These are phyloP conservation scores for Lunasporangiospora selenospora DNA, from an alignment of 192 early-diverging fungal species.

Conservation along the genomic window DNA sequence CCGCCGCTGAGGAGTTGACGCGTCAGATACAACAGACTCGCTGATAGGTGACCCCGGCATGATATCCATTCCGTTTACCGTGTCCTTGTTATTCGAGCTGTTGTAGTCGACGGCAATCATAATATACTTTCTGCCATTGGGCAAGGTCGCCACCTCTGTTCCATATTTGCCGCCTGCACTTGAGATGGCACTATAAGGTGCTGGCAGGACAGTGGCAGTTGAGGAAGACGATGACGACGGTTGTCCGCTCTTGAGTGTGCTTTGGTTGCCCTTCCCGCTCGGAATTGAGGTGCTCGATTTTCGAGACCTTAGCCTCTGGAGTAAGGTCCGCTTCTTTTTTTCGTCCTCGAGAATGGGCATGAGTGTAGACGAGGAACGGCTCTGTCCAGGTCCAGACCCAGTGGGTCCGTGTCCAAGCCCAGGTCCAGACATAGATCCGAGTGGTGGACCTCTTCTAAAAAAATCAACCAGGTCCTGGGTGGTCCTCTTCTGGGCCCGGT, in stretches of 20 bases:
- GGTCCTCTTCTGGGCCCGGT: conserved; percentile 16
- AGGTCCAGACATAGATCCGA: too few relatives aligned
- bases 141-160: conserved; percentile 9
- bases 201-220: too few relatives aligned
- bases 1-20: too few relatives aligned
- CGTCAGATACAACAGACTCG: too few relatives aligned
- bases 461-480: conserved; percentile 33
- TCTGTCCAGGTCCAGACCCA: too few relatives aligned
- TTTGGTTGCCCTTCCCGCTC: too few relatives aligned
- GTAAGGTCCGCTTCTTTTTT: conserved; percentile 30
- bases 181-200: too few relatives aligned
- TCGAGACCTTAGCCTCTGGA: conserved; percentile 22
- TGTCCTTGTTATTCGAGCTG: conserved; percentile 1
- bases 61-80: too few relatives aligned
- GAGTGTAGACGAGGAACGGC: conserved; percentile 1
- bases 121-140: conserved; percentile 43
- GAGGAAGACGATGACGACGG: too few relatives aligned
- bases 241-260: too few relatives aligned
- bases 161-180: background rate
- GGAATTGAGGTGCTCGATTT: conserved; percentile 6
- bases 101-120: conserved; percentile 48
- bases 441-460: conserved; percentile 30
- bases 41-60: too few relatives aligned
- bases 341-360: conserved; percentile 16
- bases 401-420: too few relatives aligned